Evolutionary conservation across 306 rosid genomes (phyloP), one percentile per base, ranked within the genome.

Genomic region (Abrus pulchellus): DNA sequence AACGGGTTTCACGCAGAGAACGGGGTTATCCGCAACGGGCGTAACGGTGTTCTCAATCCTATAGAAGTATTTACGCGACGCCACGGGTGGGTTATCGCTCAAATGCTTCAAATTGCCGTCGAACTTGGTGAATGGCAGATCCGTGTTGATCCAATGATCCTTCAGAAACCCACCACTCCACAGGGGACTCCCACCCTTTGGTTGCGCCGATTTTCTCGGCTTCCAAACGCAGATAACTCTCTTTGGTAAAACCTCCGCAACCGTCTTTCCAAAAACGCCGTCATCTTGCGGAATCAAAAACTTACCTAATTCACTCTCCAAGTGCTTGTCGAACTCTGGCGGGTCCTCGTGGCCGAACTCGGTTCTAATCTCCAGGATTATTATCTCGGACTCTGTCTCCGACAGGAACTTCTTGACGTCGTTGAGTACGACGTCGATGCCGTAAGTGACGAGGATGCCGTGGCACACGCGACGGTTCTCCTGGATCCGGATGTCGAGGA

Each of bases 11-110:
- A 93, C 99, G 40, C 97, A 92, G 82, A 93, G 7, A 14, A 93
- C 72, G 0, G 95, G 97, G 38, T 93, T 94, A 84, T 94, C 94
- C 0, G 97, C 78, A 56, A 89, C 89, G 0, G 99, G 97, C 0
- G 97, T 94, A n/a, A 84, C 95, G 7, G 97, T 94, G 69, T 94
- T 94, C 92, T 94, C 97, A 85, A 94, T 90, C 84, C 97, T 90
- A 50, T 94, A 93, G 63, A 94, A 94, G 82, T 73, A 94, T 12
- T 89, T 91, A 78, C 99, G 86, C 0, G 90, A 75, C 5, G 86
- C 11, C 48, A 84, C 93, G 5, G 93, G 82, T 0, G 90, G 80
- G 11, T 93, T 97, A 70, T 90, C 87, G 33, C 90, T 77, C 94
- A 93, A 75, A 88, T 89, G 71, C 86, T 94, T 88, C 86, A 91